Conservation (phyloP, 2,329 filamentous ascomycete genomes). For the Thielaviopsis ethacetica region DNA sequence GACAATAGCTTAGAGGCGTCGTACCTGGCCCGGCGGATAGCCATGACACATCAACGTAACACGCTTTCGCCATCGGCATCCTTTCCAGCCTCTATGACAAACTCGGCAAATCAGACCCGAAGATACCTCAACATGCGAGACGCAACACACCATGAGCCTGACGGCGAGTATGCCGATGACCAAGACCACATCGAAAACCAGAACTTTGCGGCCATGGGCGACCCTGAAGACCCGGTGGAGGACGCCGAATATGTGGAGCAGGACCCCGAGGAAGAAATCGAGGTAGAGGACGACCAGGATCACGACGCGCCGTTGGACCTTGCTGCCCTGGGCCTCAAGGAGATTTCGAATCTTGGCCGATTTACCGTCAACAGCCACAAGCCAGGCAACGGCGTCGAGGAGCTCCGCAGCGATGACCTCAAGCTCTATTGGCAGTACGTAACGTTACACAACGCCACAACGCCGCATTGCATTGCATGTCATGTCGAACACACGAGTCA, state of each 20-base stretch:
- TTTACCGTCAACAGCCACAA: conserved; percentile 74
- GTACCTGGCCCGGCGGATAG: not conserved
- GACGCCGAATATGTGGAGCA: conserved; percentile 16
- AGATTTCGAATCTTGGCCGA: conserved; percentile 69
- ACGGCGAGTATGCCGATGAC: conserved; percentile 8
- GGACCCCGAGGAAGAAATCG: conserved; percentile 16
- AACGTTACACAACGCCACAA: not conserved
- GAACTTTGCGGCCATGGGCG: conserved; percentile 14
- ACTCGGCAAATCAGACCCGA: not conserved
- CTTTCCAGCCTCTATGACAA: not conserved
- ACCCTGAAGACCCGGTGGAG: conserved; percentile 13
- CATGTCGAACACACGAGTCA: not conserved
- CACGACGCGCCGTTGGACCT: conserved; percentile 32
- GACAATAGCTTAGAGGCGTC: not conserved
- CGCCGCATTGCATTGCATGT: not conserved
- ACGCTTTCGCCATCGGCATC: not conserved
- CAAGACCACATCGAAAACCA: conserved; percentile 16
- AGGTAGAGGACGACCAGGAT: conserved; percentile 18
- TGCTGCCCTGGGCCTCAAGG: conserved; percentile 47
- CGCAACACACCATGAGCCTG: not conserved
- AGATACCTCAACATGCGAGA: not conserved
- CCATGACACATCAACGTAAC: not conserved
- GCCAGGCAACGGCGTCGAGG: conserved; percentile 61
- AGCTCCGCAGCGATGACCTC: conserved; percentile 58
- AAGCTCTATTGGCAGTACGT: conserved; percentile 64